Evolutionary conservation across 345 rosid species (phyloP).

Genomic region (Aegle marmelos): DNA sequence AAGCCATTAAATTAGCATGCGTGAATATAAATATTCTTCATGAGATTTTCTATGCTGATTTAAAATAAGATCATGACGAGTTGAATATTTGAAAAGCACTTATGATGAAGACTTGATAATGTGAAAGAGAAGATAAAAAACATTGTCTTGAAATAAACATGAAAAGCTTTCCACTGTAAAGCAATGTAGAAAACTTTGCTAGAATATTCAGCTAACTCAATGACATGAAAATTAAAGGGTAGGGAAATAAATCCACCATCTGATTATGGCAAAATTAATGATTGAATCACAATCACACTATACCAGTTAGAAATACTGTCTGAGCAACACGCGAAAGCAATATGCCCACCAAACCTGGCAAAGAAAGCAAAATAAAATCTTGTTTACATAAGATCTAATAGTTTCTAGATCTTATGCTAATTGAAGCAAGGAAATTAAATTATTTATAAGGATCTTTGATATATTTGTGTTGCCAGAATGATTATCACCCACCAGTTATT

Average conservation of each 20-base stretch:
- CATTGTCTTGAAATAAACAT: neutral
- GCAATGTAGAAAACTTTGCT: neutral
- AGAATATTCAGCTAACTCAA: neutral
- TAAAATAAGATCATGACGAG: neutral
- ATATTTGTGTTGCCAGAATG: neutral
- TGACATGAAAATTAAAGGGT: neutral
- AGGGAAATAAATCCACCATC: neutral
- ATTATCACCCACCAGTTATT: neutral
- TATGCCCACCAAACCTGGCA: conserved; percentile 69
- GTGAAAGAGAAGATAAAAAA: neutral
- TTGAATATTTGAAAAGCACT: neutral
- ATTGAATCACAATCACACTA: neutral
- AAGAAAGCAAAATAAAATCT: conserved; percentile 18
- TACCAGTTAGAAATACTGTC: conserved; percentile 77
- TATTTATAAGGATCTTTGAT: neutral
- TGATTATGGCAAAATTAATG: neutral
- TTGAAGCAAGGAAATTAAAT: neutral
- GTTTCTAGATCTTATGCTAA: conserved; percentile 2
- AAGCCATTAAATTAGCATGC: neutral
- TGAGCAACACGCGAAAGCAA: conserved; percentile 67
- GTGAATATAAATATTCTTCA: neutral
- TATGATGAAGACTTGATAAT: neutral
- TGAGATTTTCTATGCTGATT: neutral
- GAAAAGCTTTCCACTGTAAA: neutral
- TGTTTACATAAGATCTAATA: conserved; percentile 16